Base-by-base conservation (phyloP, 768 basidiomycete species). In the Crucibulum laeve region DNA sequence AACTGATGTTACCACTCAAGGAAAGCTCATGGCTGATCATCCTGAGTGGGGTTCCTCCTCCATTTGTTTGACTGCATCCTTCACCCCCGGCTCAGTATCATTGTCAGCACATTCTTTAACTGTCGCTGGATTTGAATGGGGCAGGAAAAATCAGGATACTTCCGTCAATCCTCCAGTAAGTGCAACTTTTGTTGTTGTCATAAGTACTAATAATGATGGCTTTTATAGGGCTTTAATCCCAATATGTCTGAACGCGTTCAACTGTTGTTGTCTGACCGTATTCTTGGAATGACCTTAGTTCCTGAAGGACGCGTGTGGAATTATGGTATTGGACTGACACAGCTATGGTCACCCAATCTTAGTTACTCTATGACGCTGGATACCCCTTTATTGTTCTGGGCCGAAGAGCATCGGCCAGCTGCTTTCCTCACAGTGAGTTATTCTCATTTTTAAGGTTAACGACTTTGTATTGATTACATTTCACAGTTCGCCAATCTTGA, bases 221-320 rank as follows among this genome's bases (percentile, higher is more conserved):
- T 39, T 40, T 50, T 59, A 28, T 54, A 82, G 70, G 92, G 95
- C 32, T 99, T 95, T 73, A 98, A 95, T 64, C 91, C 93, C n/a
- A 90, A 89, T 52, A 97, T 97, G 95, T 95, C 92, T 1, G 94
- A 95, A 61, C 84, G 92, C 18, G 92, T 96, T 18, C 89, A 91
- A 62, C 74, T 98, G 24, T 72, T 98, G 45, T 71, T 98, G 18
- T 97, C 94, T 14, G 96, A 99, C 59, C 87, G 95, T 50, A 84
- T 99, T 51, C 77, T 98, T 13, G 96, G 94, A 18, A 93, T 94
- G 83, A 95, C 92, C 0, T 70, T 98, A 5, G 91, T 95, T 14
- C 93, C 90, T 1, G 93, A 88, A 62, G 96, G 95, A 51, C 82
- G 82, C 43, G 83, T 96, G 25, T 98, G 96, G 96, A 96, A 96